A percentile compares a stretch with the other conserved stretches of the same genome.
Evolutionary conservation across 306 rosid genomes (phyloP).

Genomic region (Cucurbita maxima): DNA sequence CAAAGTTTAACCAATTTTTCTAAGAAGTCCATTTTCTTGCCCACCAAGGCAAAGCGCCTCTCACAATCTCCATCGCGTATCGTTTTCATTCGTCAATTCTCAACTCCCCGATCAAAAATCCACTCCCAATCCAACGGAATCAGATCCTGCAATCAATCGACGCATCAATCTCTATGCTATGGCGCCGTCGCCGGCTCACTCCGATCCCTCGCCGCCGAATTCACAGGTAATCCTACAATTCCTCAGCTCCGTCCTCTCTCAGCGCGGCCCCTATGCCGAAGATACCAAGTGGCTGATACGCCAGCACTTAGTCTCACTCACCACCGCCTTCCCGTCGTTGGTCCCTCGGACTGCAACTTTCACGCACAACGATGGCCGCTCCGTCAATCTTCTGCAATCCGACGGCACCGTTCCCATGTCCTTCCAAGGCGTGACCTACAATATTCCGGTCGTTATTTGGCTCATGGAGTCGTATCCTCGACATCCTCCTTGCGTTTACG

Average conservation of each 20-base stretch:
- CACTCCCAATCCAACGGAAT: not conserved
- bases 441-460: slow-evolving; percentile 84
- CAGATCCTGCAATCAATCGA: not conserved
- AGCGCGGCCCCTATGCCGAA: slow-evolving; percentile 80
- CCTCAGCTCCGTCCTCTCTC: slow-evolving; percentile 86
- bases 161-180: not conserved
- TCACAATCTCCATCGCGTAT: not conserved
- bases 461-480: slow-evolving; percentile 92
- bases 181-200: slow-evolving; percentile 33
- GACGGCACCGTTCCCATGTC: slow-evolving; percentile 79
- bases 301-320: slow-evolving; percentile 57
- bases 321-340: slow-evolving; percentile 43
- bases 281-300: slow-evolving; percentile 91
- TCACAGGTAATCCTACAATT: slow-evolving; percentile 44
- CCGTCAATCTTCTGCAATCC: slow-evolving; percentile 83
- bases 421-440: slow-evolving; percentile 63
- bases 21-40: not conserved
- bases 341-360: slow-evolving; percentile 77
- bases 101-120: not conserved
- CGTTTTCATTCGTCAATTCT: not conserved
- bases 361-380: slow-evolving; percentile 90
- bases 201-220: slow-evolving; percentile 23
- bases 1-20: not conserved
- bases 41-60: not conserved
- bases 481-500: slow-evolving; percentile 71